These are phyloP conservation scores for Pythium coloratum DNA, from an alignment of 352 stramenopile species.

Conservation along the genomic window DNA sequence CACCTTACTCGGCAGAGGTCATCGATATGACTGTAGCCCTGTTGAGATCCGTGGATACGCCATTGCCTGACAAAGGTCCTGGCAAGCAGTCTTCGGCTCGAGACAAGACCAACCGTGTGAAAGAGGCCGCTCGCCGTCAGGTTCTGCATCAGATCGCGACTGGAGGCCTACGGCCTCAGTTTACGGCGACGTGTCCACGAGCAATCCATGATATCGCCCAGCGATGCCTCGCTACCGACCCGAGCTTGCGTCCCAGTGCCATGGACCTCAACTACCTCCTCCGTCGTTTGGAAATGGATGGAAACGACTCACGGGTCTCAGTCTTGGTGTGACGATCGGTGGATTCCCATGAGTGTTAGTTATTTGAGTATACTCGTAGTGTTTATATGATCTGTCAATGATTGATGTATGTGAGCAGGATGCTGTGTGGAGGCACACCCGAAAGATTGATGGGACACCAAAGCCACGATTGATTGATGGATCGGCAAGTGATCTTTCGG, in stretches of 20 bases:
- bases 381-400: too few species aligned
- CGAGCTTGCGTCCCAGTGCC: background rate
- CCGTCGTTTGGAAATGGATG: conserved; percentile 6
- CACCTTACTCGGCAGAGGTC: conserved; percentile 3
- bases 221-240: conserved; percentile 2
- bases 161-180: conserved; percentile 7
- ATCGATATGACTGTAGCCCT: conserved; percentile 7
- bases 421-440: background rate
- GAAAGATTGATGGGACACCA: too few species aligned
- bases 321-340: background rate
- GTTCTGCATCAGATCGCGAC: conserved; percentile 13
- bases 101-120: conserved; percentile 1
- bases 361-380: background rate
- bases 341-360: background rate
- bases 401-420: too few species aligned
- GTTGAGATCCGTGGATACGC: background rate
- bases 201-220: conserved; percentile 12
- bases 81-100: background rate
- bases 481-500: background rate
- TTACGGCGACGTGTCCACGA: conserved; percentile 7
- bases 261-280: conserved; percentile 12
- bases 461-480: background rate
- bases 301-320: conserved; percentile 7
- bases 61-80: background rate
- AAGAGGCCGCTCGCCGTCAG: background rate